Base-by-base conservation (phyloP, 768 basidiomycete species). In the Xanthoconium stramineum region DNA sequence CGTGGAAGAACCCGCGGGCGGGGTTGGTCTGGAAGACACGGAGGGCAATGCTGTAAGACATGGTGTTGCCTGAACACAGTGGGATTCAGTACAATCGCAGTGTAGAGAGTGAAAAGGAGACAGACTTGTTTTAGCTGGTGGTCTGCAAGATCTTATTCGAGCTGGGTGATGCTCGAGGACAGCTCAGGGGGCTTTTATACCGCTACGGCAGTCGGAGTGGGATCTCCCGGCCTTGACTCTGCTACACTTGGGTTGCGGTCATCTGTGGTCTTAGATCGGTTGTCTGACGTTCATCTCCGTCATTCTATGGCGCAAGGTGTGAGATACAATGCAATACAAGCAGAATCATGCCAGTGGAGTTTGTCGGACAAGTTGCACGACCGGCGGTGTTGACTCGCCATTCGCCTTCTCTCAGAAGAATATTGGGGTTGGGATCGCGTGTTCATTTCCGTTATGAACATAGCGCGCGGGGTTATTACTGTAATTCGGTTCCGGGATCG, bases 11-110 rank as follows among this genome's bases (percentile, higher is more conserved):
- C 12, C 60, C 55, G 17, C 56, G 53, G 9, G 1, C 15, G 9
- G 53, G 56, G 50, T 58, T 50, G 9, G 10, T 29, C 32, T 61
- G 60, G 39, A 33, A 61, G 43, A 58, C 0, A 12, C 19, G 28
- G 17, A 50, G 38, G 6, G 33, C 0, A 5, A 62, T 50, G 9
- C 1, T 42, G 44, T 62, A 61, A 24, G 60, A 50, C 60, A 62
- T 62, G 47, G 1, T 32, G 28, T 20, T 24, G 19, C 40, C 20
- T 42, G 20, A 19, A 5, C 19, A 24, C 19, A 6, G 20, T 24
- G 9, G 20, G 20, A 14, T 42, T 42, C 40, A 24, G 40, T 20
- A 13, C 38, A 39, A 39, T 17, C 12, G 40, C 8, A 10, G 19
- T 42, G 19, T 24, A 19, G 20, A 12, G 40, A 42, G 15, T 13